Evolutionary conservation across 768 basidiomycete species (phyloP), one percentile per base, ranked within the genome.

Genomic region (Suillus fuscotomentosus): DNA sequence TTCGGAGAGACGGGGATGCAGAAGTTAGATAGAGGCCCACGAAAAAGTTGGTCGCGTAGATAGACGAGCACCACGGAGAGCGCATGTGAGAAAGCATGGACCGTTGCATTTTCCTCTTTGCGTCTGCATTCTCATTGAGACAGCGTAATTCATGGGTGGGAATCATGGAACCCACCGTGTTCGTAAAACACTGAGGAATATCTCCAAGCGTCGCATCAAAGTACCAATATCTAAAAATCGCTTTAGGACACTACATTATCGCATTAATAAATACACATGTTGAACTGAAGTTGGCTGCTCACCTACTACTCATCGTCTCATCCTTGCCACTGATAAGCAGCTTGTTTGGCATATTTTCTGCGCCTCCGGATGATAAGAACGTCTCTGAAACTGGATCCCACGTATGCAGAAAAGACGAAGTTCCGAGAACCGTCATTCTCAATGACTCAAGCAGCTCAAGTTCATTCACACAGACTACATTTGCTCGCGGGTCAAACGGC

Each of bases 181-280:
- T 54, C 85, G 82, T n/a, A 89, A 71, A 9, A 69, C 66, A 17
- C 74, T 73, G 4, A 87, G 67, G 4, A 91, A 71, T 3, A 76
- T 74, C 60, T 94, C 91, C 8, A 94, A 70, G 24, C 92, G 84
- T 53, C 91, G 85, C 45, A 90, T 71, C 3, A 88, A 72, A 0
- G 86, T 86, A 8, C 92, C 92, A 56, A 94, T 87, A 8, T 78
- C 81, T 38, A 91, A 65, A 73, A 94, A 94, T 7, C 88, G 82
- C 43, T 78, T 74, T 27, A 87, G 73, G 7, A 90, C 71, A 72
- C 91, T 92, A 64, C 50, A 31, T 20, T 17, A 20, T 31, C 59
- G 2, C 31, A 62, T 31, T 42, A 11, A 8, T 50, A 71, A 36
- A 65, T 39, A 38, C 14, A 54, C 47, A 11, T 48, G 36, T 17